These are phyloP conservation scores for Protomyces macrosporus DNA, from an alignment of 1,139 yeast genomes.

Conservation along the genomic window DNA sequence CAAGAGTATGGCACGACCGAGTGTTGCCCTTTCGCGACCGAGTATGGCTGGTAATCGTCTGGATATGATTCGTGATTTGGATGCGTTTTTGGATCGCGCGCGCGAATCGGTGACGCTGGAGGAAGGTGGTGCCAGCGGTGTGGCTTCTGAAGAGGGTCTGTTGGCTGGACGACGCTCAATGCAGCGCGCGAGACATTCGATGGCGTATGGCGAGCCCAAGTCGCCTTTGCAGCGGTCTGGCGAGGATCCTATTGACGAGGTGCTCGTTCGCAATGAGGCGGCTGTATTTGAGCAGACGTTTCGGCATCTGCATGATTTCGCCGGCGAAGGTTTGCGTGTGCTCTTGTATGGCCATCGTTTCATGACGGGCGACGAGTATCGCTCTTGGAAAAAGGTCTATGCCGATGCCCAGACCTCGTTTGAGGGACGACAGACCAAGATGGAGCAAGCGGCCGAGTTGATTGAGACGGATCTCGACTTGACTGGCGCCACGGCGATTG, in stretches of 20 bases:
- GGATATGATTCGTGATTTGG: slow-evolving; percentile 14
- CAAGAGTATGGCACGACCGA: slow-evolving; percentile 38
- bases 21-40: slow-evolving; percentile 27
- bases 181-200: slow-evolving; percentile 27
- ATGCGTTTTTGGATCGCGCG: slow-evolving; percentile 10
- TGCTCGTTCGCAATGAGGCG: slow-evolving; percentile 64
- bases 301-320: slow-evolving; percentile 86
- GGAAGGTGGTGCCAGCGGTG: not conserved
- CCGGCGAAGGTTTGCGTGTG: slow-evolving; percentile 91
- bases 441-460: slow-evolving; percentile 66
- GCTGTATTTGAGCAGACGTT: slow-evolving; percentile 76
- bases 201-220: slow-evolving; percentile 25
- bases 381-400: slow-evolving; percentile 61
- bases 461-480: slow-evolving; percentile 64
- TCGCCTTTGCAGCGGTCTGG: slow-evolving; percentile 9
- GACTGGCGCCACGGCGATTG: slow-evolving; percentile 93
- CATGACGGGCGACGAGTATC: slow-evolving; percentile 56
- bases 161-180: not conserved
- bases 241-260: slow-evolving; percentile 50
- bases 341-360: slow-evolving; percentile 75
- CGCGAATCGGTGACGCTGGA: not conserved
- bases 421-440: slow-evolving; percentile 56
- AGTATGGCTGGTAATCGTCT: slow-evolving; percentile 26
- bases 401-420: slow-evolving; percentile 73
- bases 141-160: not conserved